These are phyloP conservation scores for Rhytidiadelphus loreus DNA, from an alignment of 225 moss, liverwort and hornwort genomes.

Conservation along the genomic window DNA sequence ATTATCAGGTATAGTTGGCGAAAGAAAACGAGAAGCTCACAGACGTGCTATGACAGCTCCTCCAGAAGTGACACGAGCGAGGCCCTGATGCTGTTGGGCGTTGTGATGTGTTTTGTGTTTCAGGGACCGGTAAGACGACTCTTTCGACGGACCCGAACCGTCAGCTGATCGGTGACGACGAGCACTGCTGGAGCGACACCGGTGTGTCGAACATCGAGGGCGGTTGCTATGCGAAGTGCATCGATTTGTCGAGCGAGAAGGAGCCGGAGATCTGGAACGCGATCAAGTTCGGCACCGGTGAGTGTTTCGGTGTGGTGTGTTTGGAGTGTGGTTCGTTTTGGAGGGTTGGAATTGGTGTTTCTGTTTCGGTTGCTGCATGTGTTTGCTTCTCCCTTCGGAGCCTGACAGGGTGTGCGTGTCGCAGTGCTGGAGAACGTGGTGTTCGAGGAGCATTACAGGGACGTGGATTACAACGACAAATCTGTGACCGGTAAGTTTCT, in stretches of 20 bases:
- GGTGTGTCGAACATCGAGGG: slow-evolving; percentile 98
- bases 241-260: slow-evolving; percentile 73
- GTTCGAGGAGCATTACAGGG: slow-evolving; percentile 85
- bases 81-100: background rate
- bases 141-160: slow-evolving; percentile 91
- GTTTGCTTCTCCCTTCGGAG: background rate
- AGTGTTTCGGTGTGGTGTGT: background rate
- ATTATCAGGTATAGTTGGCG: slow-evolving; percentile 99
- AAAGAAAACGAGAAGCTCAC: slow-evolving; percentile 57
- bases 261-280: slow-evolving; percentile 99
- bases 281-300: slow-evolving; percentile 98
- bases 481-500: slow-evolving; percentile 71
- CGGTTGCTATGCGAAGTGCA: slow-evolving; percentile 96
- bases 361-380: background rate
- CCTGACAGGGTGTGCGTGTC: background rate
- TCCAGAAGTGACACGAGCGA: background rate
- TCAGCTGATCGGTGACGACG: slow-evolving; percentile 87
- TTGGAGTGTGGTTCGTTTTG: background rate
- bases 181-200: slow-evolving; percentile 84
- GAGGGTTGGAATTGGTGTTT: too few relatives aligned
- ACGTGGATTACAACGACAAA: slow-evolving; percentile 80
- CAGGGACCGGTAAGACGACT: slow-evolving; percentile 98
- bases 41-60: slow-evolving; percentile 30
- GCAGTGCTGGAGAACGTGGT: slow-evolving; percentile 97
- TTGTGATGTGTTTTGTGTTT: background rate